Evolutionary conservation across 2,329 filamentous ascomycete genomes (phyloP).

Genomic region (Aspergillus neotritici): DNA sequence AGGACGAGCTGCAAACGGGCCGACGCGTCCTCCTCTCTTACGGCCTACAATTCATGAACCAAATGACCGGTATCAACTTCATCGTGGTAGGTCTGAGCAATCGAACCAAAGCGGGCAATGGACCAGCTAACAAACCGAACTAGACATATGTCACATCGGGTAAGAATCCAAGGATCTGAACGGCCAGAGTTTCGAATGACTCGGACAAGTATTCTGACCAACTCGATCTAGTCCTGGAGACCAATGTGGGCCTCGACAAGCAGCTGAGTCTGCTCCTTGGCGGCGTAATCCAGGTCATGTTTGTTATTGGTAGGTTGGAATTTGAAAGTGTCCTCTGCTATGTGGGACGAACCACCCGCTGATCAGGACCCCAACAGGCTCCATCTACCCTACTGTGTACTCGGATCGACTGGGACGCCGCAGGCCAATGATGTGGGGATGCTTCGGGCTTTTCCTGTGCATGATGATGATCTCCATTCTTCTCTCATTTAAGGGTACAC

Average conservation of each 20-base stretch:
- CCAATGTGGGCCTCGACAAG: conserved; percentile 42
- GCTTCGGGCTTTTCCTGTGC: conserved; percentile 31
- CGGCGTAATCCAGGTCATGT: conserved; percentile 35
- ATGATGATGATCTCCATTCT: conserved; percentile 39
- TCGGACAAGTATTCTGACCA: background rate
- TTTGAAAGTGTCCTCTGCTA: background rate
- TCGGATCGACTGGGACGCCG: conserved; percentile 39
- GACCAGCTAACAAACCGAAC: conserved; percentile 1
- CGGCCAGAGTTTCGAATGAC: too few relatives aligned
- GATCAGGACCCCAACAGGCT: conserved; percentile 22
- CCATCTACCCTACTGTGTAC: conserved; percentile 43
- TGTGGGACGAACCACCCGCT: background rate
- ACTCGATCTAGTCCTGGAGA: conserved; percentile 31
- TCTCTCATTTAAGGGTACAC: conserved; percentile 39
- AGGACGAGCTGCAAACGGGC: conserved; percentile 41
- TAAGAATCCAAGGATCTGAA: conserved; percentile 1
- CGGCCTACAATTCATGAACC: conserved; percentile 48
- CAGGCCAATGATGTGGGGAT: conserved; percentile 35
- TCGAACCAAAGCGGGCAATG: background rate
- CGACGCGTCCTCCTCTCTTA: conserved; percentile 45
- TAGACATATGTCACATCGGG: conserved; percentile 25
- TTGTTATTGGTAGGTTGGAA: conserved; percentile 20
- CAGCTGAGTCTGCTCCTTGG: conserved; percentile 45
- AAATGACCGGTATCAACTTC: conserved; percentile 45
- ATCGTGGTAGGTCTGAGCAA: conserved; percentile 35